These are phyloP conservation scores for Hypoxylon trugodes DNA, from an alignment of 495 filamentous ascomycete genomes.

Conservation along the genomic window DNA sequence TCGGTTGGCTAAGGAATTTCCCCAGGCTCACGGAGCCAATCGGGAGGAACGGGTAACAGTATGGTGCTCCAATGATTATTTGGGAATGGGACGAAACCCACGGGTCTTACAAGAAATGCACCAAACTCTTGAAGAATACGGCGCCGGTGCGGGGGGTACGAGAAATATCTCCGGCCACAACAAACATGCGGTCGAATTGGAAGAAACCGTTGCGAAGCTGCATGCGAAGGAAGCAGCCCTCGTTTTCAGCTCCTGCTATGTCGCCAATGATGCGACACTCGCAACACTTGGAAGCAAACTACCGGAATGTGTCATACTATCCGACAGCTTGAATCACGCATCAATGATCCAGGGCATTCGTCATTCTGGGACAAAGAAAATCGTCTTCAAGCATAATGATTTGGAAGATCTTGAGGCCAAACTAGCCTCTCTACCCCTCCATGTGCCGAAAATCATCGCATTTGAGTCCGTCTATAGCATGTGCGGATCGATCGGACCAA, in stretches of 20 bases:
- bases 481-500: constrained; percentile 96
- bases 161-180: constrained; percentile 99
- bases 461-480: constrained; percentile 99
- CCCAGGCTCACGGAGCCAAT: constrained; percentile 87
- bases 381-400: constrained; percentile 99
- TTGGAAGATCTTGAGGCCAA: constrained; percentile 88
- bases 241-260: constrained; percentile 96
- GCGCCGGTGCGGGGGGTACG: constrained; percentile 93
- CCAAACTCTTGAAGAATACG: constrained; percentile 91
- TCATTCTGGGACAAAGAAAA: constrained; percentile 93
- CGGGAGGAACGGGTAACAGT: constrained; percentile 92
- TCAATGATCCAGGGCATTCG: constrained; percentile 99
- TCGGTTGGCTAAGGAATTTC: constrained; percentile 94
- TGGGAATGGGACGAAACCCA: constrained; percentile 94
- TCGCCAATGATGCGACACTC: constrained; percentile 97
- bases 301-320: constrained; percentile 94
- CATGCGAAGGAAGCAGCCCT: constrained; percentile 90
- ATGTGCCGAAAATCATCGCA: constrained; percentile 95
- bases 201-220: constrained; percentile 84
- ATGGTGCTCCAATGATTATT: constrained; percentile 99
- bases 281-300: constrained; percentile 95
- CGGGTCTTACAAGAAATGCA: constrained; percentile 93
- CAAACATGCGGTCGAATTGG: constrained; percentile 86
- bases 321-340: constrained; percentile 94
- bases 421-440: constrained; percentile 81